A percentile compares a stretch with the other conserved stretches of the same genome.
These are phyloP conservation scores for Populus tremula DNA, from an alignment of 345 rosid genomes.

Conservation along the genomic window DNA sequence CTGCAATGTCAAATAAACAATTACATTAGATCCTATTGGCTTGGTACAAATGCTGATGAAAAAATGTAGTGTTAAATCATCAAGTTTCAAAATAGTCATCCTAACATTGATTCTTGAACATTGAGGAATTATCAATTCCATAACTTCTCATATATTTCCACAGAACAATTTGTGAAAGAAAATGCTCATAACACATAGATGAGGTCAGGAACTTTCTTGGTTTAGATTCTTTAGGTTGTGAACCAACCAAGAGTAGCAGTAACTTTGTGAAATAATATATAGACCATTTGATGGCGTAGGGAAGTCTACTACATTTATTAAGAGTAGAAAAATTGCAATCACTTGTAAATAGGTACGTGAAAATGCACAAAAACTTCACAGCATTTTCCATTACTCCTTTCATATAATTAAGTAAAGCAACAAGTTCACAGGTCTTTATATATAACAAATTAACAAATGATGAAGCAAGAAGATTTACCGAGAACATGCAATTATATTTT, in stretches of 20 bases:
- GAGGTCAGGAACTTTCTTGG: neutral
- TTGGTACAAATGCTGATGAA: neutral
- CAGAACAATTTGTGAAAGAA: neutral
- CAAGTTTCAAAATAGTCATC: neutral
- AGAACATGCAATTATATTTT: neutral
- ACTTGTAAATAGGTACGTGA: too few species aligned
- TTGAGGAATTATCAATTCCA: neutral
- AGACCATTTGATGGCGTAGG: too few species aligned
- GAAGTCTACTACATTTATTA: too few species aligned
- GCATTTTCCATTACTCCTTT: neutral
- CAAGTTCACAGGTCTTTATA: neutral
- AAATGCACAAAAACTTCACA: neutral
- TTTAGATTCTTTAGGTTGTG: neutral
- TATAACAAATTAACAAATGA: neutral
- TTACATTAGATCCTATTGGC: neutral
- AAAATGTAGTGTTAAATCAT: neutral
- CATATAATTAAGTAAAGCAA: neutral
- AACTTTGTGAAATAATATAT: too few species aligned
- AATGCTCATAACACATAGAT: neutral
- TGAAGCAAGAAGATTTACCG: neutral
- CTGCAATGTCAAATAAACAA: conserved; percentile 46
- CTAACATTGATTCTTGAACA: neutral
- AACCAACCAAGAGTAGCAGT: neutral
- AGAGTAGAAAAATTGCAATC: too few species aligned
- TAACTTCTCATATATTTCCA: neutral